Conservation (phyloP, 2,329 filamentous ascomycete species). For the Akanthomyces muscarius region DNA sequence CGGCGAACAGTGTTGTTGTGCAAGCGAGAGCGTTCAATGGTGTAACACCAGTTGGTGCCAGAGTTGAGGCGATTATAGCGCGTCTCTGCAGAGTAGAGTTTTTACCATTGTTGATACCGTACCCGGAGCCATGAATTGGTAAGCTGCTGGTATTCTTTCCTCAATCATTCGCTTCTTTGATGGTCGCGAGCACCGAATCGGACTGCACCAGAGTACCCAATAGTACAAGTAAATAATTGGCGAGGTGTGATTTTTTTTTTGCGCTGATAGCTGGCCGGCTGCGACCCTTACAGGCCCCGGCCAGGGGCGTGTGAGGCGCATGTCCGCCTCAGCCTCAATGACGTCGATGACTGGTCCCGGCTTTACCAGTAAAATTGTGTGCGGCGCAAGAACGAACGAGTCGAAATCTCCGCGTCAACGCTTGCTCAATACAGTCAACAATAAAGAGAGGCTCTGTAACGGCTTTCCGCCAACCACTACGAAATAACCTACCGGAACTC, state of each 20-base stretch:
- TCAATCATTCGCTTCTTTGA: too few relatives aligned
- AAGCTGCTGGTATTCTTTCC: too few relatives aligned
- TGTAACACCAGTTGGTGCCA: too few relatives aligned
- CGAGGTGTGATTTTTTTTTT: background rate
- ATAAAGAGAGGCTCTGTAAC: too few relatives aligned
- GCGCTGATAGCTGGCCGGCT: too few relatives aligned
- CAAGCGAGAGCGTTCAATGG: background rate
- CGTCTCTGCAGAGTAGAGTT: background rate
- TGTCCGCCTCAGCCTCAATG: background rate
- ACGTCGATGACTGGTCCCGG: background rate
- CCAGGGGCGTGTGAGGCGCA: conserved; percentile 2
- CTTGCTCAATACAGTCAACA: background rate
- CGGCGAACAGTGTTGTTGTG: background rate
- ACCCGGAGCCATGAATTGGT: too few relatives aligned
- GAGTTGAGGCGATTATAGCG: background rate
- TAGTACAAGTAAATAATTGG: too few relatives aligned
- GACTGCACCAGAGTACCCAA: too few relatives aligned
- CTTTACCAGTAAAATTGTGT: background rate
- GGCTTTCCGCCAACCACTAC: too few relatives aligned
- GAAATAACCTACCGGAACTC: too few relatives aligned
- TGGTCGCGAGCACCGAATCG: too few relatives aligned
- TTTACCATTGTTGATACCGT: too few relatives aligned
- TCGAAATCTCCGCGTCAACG: background rate
- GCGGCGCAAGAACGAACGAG: background rate
- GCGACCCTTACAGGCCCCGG: background rate